Evolutionary conservation across 2,329 filamentous ascomycete genomes (phyloP), one percentile per base, ranked within the genome.

Genomic region (Colletotrichum abscissum): DNA sequence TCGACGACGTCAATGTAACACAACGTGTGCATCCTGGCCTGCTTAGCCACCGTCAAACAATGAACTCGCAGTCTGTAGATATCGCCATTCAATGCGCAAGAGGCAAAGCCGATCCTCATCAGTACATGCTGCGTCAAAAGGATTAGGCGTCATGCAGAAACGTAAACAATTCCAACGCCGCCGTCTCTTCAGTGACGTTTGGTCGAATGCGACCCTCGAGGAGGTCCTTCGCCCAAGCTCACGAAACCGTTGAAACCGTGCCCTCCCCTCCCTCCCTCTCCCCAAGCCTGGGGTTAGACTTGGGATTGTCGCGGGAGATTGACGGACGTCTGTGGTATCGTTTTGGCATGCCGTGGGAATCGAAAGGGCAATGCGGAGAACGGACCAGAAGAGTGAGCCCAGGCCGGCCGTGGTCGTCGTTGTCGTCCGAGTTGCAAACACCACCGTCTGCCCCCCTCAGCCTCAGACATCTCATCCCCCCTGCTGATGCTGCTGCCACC

Each of bases 171-270:
- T 28, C 26, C 49, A 28, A 49, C 7, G 46, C 16, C 38, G n/a
- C 38, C 24, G 16, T n/a, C 8, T 9, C 8, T 30, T 30, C 38
- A 4, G 28, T 30, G 28, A 28, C 24, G 22, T 14, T 28, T 26
- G 54, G 60, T 49, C 46, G n/a, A 62, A 62, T 71, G 62, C 60
- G 26, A 66, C 67, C 35, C 65, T 70, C 46, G 55, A 73, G 67
- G 67, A 54, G 46, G 38, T 19, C 38, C 16, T 49, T 73, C 55
- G 63, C 46, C 54, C 26, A 28, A 24, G 26, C 22, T 19, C 52
- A 62, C 71, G 71, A 73, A 73, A 70, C 71, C 67, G 67, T 73
- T 70, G 67, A 66, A 73, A 66, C 67, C 55, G 54, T 64, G 28
- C 54, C 59, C 59, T 55, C 59, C 54, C 58, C 52, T 12, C 16